Evolutionary conservation across 768 basidiomycete species (phyloP).

Genomic region (Trametes sanguinea): DNA sequence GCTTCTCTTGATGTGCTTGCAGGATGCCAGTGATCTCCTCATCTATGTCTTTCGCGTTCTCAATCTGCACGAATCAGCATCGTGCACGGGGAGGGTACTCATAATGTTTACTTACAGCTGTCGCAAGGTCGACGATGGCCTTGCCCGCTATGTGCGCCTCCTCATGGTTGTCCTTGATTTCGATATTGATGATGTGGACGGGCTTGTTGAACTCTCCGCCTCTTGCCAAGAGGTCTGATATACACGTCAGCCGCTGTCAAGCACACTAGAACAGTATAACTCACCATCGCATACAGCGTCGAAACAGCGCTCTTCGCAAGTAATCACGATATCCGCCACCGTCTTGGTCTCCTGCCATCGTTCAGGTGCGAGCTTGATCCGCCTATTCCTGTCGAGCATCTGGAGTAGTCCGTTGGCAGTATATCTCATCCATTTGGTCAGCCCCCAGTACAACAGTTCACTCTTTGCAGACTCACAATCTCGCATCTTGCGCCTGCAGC

Average conservation of each 20-base stretch:
- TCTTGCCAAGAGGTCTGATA: constrained; percentile 75
- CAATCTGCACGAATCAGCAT: constrained; percentile 58
- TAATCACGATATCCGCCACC: constrained; percentile 95
- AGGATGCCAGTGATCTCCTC: constrained; percentile 88
- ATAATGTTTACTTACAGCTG: constrained; percentile 62
- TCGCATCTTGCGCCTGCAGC: constrained; percentile 76
- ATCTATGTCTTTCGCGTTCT: constrained; percentile 82
- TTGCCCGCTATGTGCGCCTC: constrained; percentile 95
- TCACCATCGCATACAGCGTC: constrained; percentile 97
- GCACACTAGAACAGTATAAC: constrained; percentile 25
- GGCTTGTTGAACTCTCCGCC: constrained; percentile 93
- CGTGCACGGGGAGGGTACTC: not conserved
- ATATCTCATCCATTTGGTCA: constrained; percentile 55
- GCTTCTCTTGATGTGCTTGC: constrained; percentile 80
- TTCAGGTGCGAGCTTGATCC: constrained; percentile 90
- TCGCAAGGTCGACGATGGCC: constrained; percentile 89
- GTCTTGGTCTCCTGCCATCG: constrained; percentile 92
- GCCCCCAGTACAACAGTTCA: not conserved
- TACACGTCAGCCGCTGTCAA: constrained; percentile 4
- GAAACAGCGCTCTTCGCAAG: constrained; percentile 98
- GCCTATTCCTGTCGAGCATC: constrained; percentile 95
- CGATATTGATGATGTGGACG: constrained; percentile 95
- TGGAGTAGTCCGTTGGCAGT: constrained; percentile 89
- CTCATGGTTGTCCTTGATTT: constrained; percentile 99
- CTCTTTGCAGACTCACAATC: constrained; percentile 56